A percentile compares a stretch with the other conserved stretches of the same genome.
Evolutionary conservation across 768 basidiomycete species (phyloP).

Genomic region (Hemileccinum impolitum): DNA sequence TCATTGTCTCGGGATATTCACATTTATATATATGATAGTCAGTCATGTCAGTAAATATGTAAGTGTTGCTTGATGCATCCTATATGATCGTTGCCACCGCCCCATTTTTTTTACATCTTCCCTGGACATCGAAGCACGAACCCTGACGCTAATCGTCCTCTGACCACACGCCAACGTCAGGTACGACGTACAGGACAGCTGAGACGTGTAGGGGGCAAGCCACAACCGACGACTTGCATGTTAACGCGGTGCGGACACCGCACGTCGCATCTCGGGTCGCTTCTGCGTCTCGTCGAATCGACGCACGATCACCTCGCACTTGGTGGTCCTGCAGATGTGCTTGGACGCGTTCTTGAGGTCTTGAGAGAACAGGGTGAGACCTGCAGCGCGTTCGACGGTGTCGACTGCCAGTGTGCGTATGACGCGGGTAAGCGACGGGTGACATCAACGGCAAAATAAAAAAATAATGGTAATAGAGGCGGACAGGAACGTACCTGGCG

Average conservation of each 20-base stretch:
- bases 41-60: slow-evolving; percentile 19
- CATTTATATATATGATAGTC: slow-evolving; percentile 18
- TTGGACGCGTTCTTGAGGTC: slow-evolving; percentile 69
- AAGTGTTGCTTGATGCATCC: slow-evolving; percentile 28
- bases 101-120: not conserved
- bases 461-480: no score
- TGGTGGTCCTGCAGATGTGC: slow-evolving; percentile 84
- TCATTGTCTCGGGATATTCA: not conserved
- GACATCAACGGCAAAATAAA: no score
- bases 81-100: slow-evolving; percentile 1
- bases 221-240: no score
- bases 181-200: not conserved
- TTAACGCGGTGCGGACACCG: slow-evolving; percentile 44
- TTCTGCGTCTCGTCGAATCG: slow-evolving; percentile 91
- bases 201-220: not conserved
- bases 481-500: slow-evolving; percentile 82
- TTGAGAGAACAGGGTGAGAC: slow-evolving; percentile 83
- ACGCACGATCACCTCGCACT: slow-evolving; percentile 85
- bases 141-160: not conserved
- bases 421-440: not conserved
- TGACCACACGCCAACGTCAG: no score
- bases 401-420: slow-evolving; percentile 81
- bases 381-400: slow-evolving; percentile 86
- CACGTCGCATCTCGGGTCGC: slow-evolving; percentile 48
- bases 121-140: not conserved